These are phyloP conservation scores for Cicer yamashitae DNA, from an alignment of 306 rosid species.

Conservation along the genomic window DNA sequence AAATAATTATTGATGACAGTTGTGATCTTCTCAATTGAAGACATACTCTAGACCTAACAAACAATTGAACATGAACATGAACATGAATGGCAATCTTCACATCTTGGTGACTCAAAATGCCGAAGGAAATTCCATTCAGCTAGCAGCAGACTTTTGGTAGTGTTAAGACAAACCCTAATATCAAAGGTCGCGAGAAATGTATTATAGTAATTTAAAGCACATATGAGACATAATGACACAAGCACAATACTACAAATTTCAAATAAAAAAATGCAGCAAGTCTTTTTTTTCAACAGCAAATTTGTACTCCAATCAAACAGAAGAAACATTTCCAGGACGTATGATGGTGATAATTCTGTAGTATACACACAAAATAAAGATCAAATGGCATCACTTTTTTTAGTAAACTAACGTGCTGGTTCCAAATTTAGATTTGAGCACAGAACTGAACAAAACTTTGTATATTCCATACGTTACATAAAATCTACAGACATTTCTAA, in stretches of 20 bases:
- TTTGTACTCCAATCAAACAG: slow-evolving; percentile 11
- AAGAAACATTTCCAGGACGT: neutral
- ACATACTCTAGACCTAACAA: neutral
- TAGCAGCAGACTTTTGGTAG: neutral
- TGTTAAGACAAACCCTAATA: slow-evolving; percentile 12
- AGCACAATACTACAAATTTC: neutral
- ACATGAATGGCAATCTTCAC: neutral
- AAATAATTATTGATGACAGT: neutral
- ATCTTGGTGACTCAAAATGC: neutral
- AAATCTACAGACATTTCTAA: slow-evolving; percentile 46
- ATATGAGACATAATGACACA: neutral
- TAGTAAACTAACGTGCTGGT: neutral
- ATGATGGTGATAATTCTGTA: neutral
- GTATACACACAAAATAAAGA: neutral
- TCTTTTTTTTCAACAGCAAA: neutral
- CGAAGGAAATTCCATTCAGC: neutral
- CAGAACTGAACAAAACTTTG: slow-evolving; percentile 35
- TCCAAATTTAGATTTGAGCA: slow-evolving; percentile 4
- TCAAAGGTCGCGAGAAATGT: neutral
- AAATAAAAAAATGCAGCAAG: slow-evolving; percentile 22
- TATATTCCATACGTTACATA: slow-evolving; percentile 45
- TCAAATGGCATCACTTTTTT: slow-evolving; percentile 17
- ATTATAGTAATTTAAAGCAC: neutral
- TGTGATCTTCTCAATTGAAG: neutral
- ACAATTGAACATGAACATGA: neutral